Evolutionary conservation across 2,329 filamentous ascomycete species (phyloP).

Genomic region (Reticulascus tulasneorum): DNA sequence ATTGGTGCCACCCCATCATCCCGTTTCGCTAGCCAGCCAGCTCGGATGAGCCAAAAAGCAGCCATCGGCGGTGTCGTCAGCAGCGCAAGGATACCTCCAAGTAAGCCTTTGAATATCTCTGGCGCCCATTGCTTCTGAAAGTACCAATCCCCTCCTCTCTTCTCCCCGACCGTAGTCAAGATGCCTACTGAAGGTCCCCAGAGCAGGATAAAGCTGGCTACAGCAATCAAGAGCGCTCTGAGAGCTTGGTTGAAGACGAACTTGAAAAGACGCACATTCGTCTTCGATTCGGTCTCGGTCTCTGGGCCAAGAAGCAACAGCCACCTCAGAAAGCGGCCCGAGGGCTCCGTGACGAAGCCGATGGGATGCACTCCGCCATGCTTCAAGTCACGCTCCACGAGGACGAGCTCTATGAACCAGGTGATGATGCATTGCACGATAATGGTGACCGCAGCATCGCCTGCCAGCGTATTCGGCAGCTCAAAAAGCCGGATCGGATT

Average conservation of each 20-base stretch:
- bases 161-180: slow-evolving; percentile 33
- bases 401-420: slow-evolving; percentile 44
- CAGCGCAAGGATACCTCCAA: slow-evolving; percentile 42
- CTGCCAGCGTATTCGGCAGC: slow-evolving; percentile 47
- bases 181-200: slow-evolving; percentile 41
- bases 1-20: too few species aligned
- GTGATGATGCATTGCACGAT: slow-evolving; percentile 47
- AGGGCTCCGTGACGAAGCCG: slow-evolving; percentile 36
- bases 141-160: slow-evolving; percentile 36
- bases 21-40: slow-evolving; percentile 37
- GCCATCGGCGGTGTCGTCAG: slow-evolving; percentile 45
- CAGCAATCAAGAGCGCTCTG: slow-evolving; percentile 29
- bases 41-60: slow-evolving; percentile 46
- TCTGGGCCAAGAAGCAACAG: slow-evolving; percentile 36
- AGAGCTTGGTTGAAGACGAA: slow-evolving; percentile 32
- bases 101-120: slow-evolving; percentile 45
- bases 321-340: slow-evolving; percentile 32
- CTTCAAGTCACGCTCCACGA: slow-evolving; percentile 45
- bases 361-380: slow-evolving; percentile 42
- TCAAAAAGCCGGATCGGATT: slow-evolving; percentile 43
- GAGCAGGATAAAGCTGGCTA: slow-evolving; percentile 36
- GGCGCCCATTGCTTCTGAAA: slow-evolving; percentile 41
- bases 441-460: slow-evolving; percentile 47
- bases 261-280: slow-evolving; percentile 11
- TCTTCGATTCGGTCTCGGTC: slow-evolving; percentile 13